These are phyloP conservation scores for Amauroascus niger DNA, from an alignment of 2,329 filamentous ascomycete species.

Conservation along the genomic window DNA sequence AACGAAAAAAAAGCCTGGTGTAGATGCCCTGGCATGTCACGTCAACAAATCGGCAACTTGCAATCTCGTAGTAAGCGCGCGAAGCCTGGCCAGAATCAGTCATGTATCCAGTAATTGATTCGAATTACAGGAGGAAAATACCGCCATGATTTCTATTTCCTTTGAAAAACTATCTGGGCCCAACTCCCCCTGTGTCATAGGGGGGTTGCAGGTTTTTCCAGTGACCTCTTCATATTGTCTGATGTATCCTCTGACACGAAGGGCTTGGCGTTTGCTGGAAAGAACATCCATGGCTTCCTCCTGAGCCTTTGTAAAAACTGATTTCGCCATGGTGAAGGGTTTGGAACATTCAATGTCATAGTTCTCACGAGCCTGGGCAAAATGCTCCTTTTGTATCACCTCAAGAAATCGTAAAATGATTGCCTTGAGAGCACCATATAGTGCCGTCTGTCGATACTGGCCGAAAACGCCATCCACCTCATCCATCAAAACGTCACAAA, in stretches of 20 bases:
- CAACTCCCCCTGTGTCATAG: constrained; percentile 23
- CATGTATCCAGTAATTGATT: background rate
- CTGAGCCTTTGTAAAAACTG: constrained; percentile 20
- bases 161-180: constrained; percentile 28
- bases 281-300: constrained; percentile 16
- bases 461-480: constrained; percentile 38
- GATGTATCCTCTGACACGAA: constrained; percentile 15
- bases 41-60: constrained; percentile 32
- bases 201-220: constrained; percentile 11
- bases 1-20: constrained; percentile 30
- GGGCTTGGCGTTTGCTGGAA: constrained; percentile 16
- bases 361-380: constrained; percentile 41
- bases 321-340: constrained; percentile 46
- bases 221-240: constrained; percentile 18
- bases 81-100: constrained; percentile 22
- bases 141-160: constrained; percentile 37
- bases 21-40: constrained; percentile 31
- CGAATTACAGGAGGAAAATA: constrained; percentile 16
- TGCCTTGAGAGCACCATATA: constrained; percentile 28
- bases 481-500: constrained; percentile 31
- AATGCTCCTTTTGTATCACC: constrained; percentile 30
- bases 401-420: constrained; percentile 42
- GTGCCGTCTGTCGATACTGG: constrained; percentile 28
- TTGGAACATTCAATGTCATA: constrained; percentile 47
- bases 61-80: constrained; percentile 34